Evolutionary conservation across 2,329 filamentous ascomycete genomes (phyloP).

Genomic region (Mycocentrospora acerina): DNA sequence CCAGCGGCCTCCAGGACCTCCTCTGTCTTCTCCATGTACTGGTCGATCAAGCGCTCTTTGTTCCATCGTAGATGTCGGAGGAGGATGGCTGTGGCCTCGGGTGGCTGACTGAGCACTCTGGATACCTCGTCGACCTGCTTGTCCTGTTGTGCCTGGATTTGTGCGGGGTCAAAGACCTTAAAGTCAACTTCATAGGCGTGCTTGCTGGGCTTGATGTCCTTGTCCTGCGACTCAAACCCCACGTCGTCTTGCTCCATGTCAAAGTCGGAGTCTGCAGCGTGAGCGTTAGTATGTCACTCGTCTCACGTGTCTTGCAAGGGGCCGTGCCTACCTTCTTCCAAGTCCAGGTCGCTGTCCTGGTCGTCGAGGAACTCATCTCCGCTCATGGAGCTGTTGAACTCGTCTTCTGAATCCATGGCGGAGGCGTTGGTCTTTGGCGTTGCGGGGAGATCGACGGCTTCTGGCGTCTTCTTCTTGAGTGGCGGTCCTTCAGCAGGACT

Average conservation of each 20-base stretch:
- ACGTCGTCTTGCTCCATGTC: constrained; percentile 62
- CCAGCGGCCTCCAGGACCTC: constrained; percentile 83
- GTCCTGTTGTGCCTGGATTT: constrained; percentile 84
- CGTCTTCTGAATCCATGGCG: constrained; percentile 92
- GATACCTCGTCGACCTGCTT: constrained; percentile 87
- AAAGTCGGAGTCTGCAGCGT: constrained; percentile 49
- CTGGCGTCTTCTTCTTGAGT: constrained; percentile 31
- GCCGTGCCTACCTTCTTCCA: constrained; percentile 44
- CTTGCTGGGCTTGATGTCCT: constrained; percentile 71
- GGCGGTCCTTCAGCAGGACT: constrained; percentile 29
- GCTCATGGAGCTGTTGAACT: constrained; percentile 82
- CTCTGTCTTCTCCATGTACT: constrained; percentile 88
- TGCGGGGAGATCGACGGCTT: constrained; percentile 27
- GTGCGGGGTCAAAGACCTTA: constrained; percentile 74
- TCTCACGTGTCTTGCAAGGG: neutral
- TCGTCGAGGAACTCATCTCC: constrained; percentile 75
- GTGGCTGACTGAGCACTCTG: constrained; percentile 82
- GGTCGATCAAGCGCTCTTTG: constrained; percentile 89
- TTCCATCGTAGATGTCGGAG: constrained; percentile 93
- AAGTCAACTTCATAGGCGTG: constrained; percentile 82
- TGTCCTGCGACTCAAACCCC: constrained; percentile 65
- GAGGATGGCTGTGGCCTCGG: constrained; percentile 87
- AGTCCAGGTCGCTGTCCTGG: constrained; percentile 69
- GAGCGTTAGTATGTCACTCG: constrained; percentile 21
- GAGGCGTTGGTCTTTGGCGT: constrained; percentile 40